Conservation (phyloP, 306 rosid species). For the Parietaria judaica region DNA sequence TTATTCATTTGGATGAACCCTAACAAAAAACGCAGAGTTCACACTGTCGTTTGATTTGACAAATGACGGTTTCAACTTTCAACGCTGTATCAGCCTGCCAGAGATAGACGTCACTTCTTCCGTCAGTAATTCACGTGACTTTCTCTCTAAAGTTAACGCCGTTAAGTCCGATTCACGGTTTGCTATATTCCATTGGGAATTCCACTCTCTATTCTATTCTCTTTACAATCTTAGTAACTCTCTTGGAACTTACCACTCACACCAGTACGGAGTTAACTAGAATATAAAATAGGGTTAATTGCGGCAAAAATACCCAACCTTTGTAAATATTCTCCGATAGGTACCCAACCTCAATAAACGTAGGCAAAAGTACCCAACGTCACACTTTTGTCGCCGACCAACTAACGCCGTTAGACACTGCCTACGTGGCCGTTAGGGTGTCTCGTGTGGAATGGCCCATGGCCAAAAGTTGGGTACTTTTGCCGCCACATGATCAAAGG, state of each 20-base stretch:
- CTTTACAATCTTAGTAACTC: constrained; percentile 5
- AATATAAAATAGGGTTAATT: too few relatives aligned
- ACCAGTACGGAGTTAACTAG: not conserved
- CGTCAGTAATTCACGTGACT: constrained; percentile 13
- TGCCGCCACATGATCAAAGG: too few relatives aligned
- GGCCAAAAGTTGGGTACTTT: too few relatives aligned
- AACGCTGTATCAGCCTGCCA: not conserved
- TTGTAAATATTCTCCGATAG: too few relatives aligned
- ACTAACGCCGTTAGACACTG: too few relatives aligned
- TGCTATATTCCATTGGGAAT: constrained; percentile 6
- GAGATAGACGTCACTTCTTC: not conserved
- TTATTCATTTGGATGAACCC: not conserved
- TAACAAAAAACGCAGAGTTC: not conserved
- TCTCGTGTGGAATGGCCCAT: too few relatives aligned
- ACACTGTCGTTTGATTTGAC: constrained; percentile 15
- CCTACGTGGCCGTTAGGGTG: too few relatives aligned
- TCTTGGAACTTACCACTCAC: constrained; percentile 15
- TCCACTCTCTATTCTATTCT: not conserved
- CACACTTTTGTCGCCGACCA: too few relatives aligned
- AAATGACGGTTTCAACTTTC: constrained; percentile 1
- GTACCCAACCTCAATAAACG: too few relatives aligned
- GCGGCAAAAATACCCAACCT: too few relatives aligned
- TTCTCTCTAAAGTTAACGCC: not conserved
- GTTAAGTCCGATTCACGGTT: not conserved
- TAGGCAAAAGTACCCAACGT: too few relatives aligned